These are phyloP conservation scores for Chaetothyriales sp. DNA, from an alignment of 2,329 filamentous ascomycete species.

Conservation along the genomic window DNA sequence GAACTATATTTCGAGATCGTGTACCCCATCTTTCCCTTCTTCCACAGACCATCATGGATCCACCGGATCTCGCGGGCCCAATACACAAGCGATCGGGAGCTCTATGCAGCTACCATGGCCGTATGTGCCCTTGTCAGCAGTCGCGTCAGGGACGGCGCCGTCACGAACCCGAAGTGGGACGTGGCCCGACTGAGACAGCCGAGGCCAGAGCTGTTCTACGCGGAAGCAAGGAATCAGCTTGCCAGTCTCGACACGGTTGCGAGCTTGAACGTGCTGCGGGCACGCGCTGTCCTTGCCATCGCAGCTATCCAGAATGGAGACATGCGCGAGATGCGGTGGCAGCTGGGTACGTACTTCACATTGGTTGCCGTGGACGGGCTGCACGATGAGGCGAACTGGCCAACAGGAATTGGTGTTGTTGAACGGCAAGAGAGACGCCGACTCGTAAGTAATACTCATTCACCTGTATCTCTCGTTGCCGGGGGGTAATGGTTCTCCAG, in stretches of 20 bases:
- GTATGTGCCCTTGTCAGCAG: constrained; percentile 36
- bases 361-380: constrained; percentile 34
- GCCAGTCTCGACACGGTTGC: constrained; percentile 22
- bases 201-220: constrained; percentile 30
- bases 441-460: constrained; percentile 26
- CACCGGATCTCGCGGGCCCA: constrained; percentile 27
- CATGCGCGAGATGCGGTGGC: constrained; percentile 35
- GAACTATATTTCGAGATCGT: constrained; percentile 39
- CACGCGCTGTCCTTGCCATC: constrained; percentile 35
- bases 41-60: constrained; percentile 33
- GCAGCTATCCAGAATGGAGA: constrained; percentile 38
- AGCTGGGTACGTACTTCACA: constrained; percentile 37
- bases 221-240: constrained; percentile 23
- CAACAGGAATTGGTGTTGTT: constrained; percentile 28
- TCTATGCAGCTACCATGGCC: constrained; percentile 39
- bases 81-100: constrained; percentile 28
- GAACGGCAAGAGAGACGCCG: constrained; percentile 36
- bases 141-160: constrained; percentile 36
- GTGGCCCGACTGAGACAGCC: constrained; percentile 20
- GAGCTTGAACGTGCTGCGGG: constrained; percentile 30
- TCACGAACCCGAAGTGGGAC: constrained; percentile 25
- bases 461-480: background rate
- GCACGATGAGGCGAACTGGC: constrained; percentile 42
- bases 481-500: background rate
- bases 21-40: constrained; percentile 40